Percentiles rank a stretch among this genome's conserved stretches.
Evolutionary conservation across 257 asterid species (phyloP).

Genomic region (Solanum chilense): DNA sequence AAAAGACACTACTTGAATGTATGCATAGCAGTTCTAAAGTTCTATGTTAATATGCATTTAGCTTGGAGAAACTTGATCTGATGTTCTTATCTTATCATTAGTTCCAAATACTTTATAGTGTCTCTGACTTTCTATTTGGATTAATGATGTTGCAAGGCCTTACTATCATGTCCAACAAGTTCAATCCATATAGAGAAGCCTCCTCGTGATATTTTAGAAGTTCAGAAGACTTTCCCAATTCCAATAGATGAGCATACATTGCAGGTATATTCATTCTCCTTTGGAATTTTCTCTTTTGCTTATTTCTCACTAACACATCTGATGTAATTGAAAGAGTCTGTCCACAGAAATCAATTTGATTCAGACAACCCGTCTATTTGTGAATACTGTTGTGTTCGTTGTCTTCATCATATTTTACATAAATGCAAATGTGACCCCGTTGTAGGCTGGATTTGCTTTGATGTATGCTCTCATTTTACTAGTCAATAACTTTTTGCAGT

Average conservation of each 20-base stretch:
- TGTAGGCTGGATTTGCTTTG: neutral
- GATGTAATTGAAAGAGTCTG: neutral
- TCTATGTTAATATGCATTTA: neutral
- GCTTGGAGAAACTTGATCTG: neutral
- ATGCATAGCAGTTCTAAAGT: neutral
- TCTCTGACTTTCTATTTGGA: neutral
- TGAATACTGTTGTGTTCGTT: neutral
- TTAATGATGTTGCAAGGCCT: constrained; percentile 33
- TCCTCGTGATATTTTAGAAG: constrained; percentile 41
- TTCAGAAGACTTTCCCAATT: constrained; percentile 48
- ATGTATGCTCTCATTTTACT: neutral
- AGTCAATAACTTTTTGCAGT: neutral
- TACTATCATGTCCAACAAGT: constrained; percentile 65
- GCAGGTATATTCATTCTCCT: constrained; percentile 17
- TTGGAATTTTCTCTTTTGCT: neutral
- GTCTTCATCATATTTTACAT: neutral
- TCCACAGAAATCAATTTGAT: neutral
- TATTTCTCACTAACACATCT: neutral
- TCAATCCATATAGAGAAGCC: constrained; percentile 52
- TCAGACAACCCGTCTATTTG: neutral
- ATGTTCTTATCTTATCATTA: neutral
- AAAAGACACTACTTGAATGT: neutral
- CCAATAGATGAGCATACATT: constrained; percentile 39
- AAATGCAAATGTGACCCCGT: neutral
- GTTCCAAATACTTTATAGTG: neutral